These are phyloP conservation scores for slime mould (Dictyostelium discoideum) DNA, from an alignment of 78 protist species.

Conservation along the genomic window DNA sequence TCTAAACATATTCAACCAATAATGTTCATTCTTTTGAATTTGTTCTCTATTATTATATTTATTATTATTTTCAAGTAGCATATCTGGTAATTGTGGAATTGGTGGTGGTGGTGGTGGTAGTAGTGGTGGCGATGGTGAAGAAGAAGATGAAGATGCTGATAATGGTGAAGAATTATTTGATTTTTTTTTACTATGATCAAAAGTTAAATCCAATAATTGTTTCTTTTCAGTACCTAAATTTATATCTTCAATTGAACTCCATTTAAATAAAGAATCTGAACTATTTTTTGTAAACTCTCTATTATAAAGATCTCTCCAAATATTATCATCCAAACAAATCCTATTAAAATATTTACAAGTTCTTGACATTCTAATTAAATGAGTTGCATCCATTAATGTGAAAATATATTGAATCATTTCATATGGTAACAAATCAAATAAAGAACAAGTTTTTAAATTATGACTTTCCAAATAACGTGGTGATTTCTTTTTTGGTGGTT, in stretches of 20 bases:
- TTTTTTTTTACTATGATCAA: background rate
- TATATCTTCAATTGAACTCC: background rate
- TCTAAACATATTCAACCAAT: conserved; percentile 40
- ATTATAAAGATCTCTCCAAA: conserved; percentile 40
- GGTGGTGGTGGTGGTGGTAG: background rate
- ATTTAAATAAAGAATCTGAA: background rate
- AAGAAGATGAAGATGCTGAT: background rate
- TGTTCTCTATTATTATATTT: too few species aligned
- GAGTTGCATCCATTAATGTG: conserved; percentile 11
- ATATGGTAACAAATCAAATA: conserved; percentile 28
- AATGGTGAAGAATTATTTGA: too few species aligned
- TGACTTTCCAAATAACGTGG: background rate
- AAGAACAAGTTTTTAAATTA: background rate
- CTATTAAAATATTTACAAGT: conserved; percentile 27
- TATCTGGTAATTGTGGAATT: background rate
- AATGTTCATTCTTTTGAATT: background rate
- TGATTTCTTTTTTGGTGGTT: conserved; percentile 27
- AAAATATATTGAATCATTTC: conserved; percentile 41
- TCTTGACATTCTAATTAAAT: conserved; percentile 10
- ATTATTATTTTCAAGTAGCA: background rate
- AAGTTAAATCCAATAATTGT: background rate
- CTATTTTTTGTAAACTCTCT: background rate
- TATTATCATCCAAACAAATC: background rate
- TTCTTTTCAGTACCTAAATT: background rate
- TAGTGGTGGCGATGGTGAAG: background rate